Base-by-base conservation (phyloP, 2,329 filamentous ascomycete species). In the Drechslerella coelobrocha region DNA sequence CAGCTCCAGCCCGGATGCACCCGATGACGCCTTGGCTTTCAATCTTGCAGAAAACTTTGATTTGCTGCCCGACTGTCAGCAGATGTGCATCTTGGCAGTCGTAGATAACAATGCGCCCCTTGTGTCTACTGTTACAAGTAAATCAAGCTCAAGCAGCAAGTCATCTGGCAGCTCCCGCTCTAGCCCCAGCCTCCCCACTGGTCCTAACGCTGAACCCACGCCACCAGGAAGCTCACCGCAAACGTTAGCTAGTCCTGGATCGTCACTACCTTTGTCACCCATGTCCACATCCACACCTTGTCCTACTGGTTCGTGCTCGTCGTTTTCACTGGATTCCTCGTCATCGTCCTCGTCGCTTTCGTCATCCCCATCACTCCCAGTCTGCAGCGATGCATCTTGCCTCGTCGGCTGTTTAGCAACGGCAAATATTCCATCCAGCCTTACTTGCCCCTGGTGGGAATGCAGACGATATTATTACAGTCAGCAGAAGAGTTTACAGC, bases 401-500 rank as follows among this genome's bases (percentile, higher is more conserved):
- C 12, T 3, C 12, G 12, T 21, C 4, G 29, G 21, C 2, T 52
- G 57, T 10, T 19, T 31, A 14, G 3, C 57, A 6, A 2, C 17
- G 7, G 24, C 39, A 21, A 12, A 17, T 2, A 53, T 61, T n/a
- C 59, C 59, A 9, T 14, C 37, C 6, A 53, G 47, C n/a, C 23
- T 52, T 1, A 43, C 21, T 14, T 52, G 57, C 10, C 45, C 45
- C n/a, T n/a, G n/a, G n/a, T n/a, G n/a, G 24, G n/a, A 37, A 34
- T 26, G 23, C 41, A 9, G 21, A 21, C 31, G n/a, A 23, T 34
- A 39, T 51, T 34, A n/a, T 54, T 17, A 61, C 50, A 9, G 23
- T 54, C 14, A 27, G 23, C n/a, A 54, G n/a, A 37, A 23, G 6
- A 21, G 59, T 61, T 3, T 61, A 54, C 26, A 61, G 59, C 19